phyloP scores from a whole-genome alignment of 2,329 filamentous ascomycete species.

The Fusarium sp. region DNA sequence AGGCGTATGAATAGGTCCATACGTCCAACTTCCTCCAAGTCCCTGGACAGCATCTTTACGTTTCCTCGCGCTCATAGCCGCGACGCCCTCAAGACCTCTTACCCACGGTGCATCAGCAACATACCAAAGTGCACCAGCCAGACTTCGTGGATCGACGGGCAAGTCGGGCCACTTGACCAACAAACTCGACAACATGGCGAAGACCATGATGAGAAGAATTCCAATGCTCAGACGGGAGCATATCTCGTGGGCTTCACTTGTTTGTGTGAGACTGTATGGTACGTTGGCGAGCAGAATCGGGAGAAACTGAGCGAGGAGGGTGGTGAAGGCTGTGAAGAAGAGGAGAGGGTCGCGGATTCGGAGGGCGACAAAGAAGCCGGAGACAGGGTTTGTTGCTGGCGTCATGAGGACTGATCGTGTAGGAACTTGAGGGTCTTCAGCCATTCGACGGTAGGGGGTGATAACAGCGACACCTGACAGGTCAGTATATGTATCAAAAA shows the following conservation, averaged over 20 bases:
- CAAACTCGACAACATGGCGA: conserved; percentile 51
- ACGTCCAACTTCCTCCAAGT: conserved; percentile 29
- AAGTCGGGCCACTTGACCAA: conserved; percentile 54
- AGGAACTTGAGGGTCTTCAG: conserved; percentile 44
- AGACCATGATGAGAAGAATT: conserved; percentile 54
- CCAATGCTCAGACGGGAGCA: conserved; percentile 54
- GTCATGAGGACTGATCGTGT: conserved; percentile 52
- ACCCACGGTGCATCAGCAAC: conserved; percentile 40
- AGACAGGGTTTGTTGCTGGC: conserved; percentile 56
- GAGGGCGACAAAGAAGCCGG: conserved; percentile 47
- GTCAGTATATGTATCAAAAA: background rate
- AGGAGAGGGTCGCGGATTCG: conserved; percentile 51
- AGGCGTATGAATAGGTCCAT: conserved; percentile 26
- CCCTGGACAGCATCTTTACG: conserved; percentile 22
- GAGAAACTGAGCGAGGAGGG: conserved; percentile 58
- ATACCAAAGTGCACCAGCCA: conserved; percentile 57
- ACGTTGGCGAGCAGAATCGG: conserved; percentile 60
- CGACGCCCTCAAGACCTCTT: conserved; percentile 23
- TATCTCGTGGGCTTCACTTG: conserved; percentile 49
- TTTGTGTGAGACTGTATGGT: conserved; percentile 55
- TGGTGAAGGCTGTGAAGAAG: conserved; percentile 51
- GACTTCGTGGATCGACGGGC: conserved; percentile 56
- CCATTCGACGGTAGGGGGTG: conserved; percentile 55
- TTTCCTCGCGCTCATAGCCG: conserved; percentile 23
- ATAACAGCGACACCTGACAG: conserved; percentile 51